Evolutionary conservation across 495 filamentous ascomycete species (phyloP).

Genomic region (Penicillium psychrofluorescens): DNA sequence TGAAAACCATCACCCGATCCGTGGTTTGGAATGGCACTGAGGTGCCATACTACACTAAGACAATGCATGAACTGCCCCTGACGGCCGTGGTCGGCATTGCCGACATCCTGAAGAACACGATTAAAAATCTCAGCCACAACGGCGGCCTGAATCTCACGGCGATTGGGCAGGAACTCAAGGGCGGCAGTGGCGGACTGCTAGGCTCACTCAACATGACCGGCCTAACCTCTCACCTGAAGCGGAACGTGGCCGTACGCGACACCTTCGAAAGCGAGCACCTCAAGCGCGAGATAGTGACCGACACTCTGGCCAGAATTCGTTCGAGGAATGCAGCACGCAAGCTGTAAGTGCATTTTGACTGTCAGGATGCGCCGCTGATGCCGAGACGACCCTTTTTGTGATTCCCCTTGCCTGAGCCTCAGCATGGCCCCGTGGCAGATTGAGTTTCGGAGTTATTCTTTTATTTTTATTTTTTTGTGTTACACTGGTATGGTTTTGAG

Average conservation of each 20-base stretch:
- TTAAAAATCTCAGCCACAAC: slow-evolving; percentile 14
- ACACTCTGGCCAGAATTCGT: slow-evolving; percentile 5
- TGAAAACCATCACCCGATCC: slow-evolving; percentile 22
- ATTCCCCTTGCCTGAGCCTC: slow-evolving; percentile 6
- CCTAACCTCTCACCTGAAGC: slow-evolving; percentile 5
- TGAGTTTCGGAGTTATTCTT: slow-evolving; percentile 3
- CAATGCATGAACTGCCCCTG: slow-evolving; percentile 28
- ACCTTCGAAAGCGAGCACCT: slow-evolving; percentile 8
- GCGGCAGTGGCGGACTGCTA: slow-evolving; percentile 1
- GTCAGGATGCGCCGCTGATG: slow-evolving; percentile 4
- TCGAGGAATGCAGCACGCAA: not conserved
- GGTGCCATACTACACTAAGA: slow-evolving; percentile 35
- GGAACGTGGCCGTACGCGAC: slow-evolving; percentile 8
- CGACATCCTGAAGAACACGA: slow-evolving; percentile 24
- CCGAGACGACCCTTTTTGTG: slow-evolving; percentile 12
- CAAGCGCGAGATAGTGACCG: slow-evolving; percentile 10
- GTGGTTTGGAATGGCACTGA: slow-evolving; percentile 26
- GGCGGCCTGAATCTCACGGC: slow-evolving; percentile 1
- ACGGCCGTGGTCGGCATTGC: slow-evolving; percentile 23
- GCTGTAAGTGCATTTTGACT: too few relatives aligned
- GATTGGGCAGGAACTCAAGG: not conserved
- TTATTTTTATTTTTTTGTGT: too few relatives aligned
- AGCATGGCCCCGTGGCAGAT: not conserved
- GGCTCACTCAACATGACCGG: not conserved
- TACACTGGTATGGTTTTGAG: not conserved